A percentile compares a stretch with the other conserved stretches of the same genome.
These are phyloP conservation scores for Pyricularia pennisetigena DNA, from an alignment of 2,329 filamentous ascomycete species.

Conservation along the genomic window DNA sequence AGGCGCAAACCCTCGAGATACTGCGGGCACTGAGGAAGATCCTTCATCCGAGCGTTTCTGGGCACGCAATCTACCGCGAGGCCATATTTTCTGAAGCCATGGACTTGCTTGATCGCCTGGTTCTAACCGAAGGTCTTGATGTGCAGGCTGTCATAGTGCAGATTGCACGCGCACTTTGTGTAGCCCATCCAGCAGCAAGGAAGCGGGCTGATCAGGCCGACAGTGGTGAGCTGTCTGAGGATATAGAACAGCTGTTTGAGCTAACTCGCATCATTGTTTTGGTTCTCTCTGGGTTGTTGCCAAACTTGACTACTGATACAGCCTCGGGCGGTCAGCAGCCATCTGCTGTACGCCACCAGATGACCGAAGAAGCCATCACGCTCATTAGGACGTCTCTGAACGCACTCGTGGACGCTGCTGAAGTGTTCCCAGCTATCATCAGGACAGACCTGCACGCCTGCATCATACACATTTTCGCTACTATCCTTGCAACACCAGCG, in stretches of 20 bases:
- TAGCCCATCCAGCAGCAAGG: constrained; percentile 83
- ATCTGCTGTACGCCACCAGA: constrained; percentile 52
- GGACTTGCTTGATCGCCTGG: constrained; percentile 86
- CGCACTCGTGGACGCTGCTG: constrained; percentile 85
- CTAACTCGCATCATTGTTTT: constrained; percentile 92
- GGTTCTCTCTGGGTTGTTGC: constrained; percentile 78
- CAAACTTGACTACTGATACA: constrained; percentile 59
- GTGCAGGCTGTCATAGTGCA: constrained; percentile 91
- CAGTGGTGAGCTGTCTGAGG: constrained; percentile 79
- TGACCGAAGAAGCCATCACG: constrained; percentile 78
- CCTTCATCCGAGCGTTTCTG: constrained; percentile 83
- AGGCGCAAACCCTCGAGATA: constrained; percentile 73
- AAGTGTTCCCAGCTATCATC: constrained; percentile 94
- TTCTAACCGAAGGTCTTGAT: constrained; percentile 79
- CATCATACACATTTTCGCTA: constrained; percentile 93
- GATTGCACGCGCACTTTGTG: constrained; percentile 80
- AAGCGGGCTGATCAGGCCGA: constrained; percentile 27
- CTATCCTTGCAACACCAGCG: constrained; percentile 74
- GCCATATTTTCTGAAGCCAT: constrained; percentile 96
- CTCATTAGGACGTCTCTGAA: constrained; percentile 74
- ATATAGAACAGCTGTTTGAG: constrained; percentile 97
- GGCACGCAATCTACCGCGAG: constrained; percentile 92
- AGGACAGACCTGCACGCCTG: constrained; percentile 93
- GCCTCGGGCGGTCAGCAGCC: constrained; percentile 27
- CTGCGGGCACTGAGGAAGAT: constrained; percentile 91